Evolutionary conservation across 2,329 filamentous ascomycete genomes (phyloP), one percentile per base, ranked within the genome.

Genomic region (Arthrobotrys pseudoclavata): DNA sequence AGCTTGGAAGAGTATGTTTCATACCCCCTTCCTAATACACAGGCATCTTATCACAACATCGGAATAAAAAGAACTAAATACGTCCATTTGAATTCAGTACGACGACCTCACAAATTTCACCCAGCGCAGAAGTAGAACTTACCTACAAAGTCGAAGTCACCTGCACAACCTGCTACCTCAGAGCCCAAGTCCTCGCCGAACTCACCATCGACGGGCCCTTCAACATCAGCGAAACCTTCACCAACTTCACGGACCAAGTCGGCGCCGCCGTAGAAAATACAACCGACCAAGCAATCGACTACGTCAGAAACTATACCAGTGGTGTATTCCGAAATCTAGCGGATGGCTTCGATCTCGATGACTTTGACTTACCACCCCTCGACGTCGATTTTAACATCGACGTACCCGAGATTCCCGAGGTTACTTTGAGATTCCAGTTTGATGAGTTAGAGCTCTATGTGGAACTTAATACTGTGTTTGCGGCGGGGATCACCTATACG

Each of bases 371-470:
- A 20, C 84, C 85, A 3, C 83, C 84, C 0, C 78, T 85, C 5
- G 82, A 86, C 40, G 70, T 86, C 12, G 83, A 84, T 61, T 84
- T 88, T 45, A 83, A 87, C 71, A 78, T 88, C 1, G 83, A 85
- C 15, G 50, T 87, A 0, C 83, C 83, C 0, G 81, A 83, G 18
- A 84, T 88, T 4, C 86, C 86, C 0, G 85, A 85, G 24, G 83
- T 82, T 22, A 79, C 81, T 1, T 81, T 89, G 0, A 80, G 82
- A 4, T 85, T 89, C 53, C 82, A 84, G 26, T 87, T 89, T 74
- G 86, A 88, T 66, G 83, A 83, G 0, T 60, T 88, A 34, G 88
- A 89, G 79, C 76, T 89, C 0, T 89, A 88, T 80, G 83, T 88
- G 76, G 80, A 85, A 52, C 79, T 88, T 3, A 84, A 86, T 61